These are phyloP conservation scores for Nasturtium officinale DNA, from an alignment of 345 rosid genomes.

Conservation along the genomic window DNA sequence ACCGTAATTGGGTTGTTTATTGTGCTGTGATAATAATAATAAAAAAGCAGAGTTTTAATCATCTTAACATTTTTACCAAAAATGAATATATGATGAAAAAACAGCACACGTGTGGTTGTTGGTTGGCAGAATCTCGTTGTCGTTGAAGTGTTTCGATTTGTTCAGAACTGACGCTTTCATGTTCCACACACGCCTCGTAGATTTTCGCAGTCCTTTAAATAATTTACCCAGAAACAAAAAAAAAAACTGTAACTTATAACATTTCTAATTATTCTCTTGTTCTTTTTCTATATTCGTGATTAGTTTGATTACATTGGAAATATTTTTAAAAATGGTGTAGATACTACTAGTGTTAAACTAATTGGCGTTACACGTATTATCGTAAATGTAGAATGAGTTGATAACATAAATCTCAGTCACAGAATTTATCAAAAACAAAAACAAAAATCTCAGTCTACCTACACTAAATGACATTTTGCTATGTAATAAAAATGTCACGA, in stretches of 20 bases:
- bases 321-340: neutral
- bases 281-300: neutral
- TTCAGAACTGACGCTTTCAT: slow-evolving; percentile 42
- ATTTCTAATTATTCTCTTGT: neutral
- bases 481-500: slow-evolving; percentile 6
- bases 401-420: slow-evolving; percentile 18
- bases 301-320: neutral
- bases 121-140: slow-evolving; percentile 41
- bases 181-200: slow-evolving; percentile 39
- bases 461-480: slow-evolving; percentile 7
- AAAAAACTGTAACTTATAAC: neutral
- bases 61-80: slow-evolving; percentile 11
- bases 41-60: too few species aligned
- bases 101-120: slow-evolving; percentile 44
- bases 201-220: slow-evolving; percentile 29
- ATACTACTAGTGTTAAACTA: neutral
- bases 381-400: neutral
- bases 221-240: neutral
- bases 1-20: slow-evolving; percentile 8
- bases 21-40: slow-evolving; percentile 22
- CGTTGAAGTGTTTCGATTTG: slow-evolving; percentile 30
- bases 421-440: too few species aligned
- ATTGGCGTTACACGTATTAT: slow-evolving; percentile 6
- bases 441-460: slow-evolving; percentile 14
- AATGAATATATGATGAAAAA: slow-evolving; percentile 27